Evolutionary conservation across 129 eudicot genomes (phyloP), one percentile per base, ranked within the genome.

Genomic region (Saussurea involucrata): DNA sequence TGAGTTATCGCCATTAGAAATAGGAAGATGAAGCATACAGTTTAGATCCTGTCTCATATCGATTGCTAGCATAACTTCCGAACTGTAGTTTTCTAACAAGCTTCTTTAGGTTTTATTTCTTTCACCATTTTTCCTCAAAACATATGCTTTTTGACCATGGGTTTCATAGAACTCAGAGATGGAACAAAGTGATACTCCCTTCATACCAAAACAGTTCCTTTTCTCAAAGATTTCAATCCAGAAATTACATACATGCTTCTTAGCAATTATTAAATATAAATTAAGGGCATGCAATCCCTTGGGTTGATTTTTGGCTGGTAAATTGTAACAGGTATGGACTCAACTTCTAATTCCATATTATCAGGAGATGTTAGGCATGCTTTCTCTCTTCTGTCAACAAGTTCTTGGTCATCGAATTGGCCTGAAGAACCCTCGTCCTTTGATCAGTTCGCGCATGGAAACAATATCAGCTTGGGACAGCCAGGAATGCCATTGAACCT

Each of bases 321-420:
- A 20, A 13, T 4, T 13, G 74, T 75, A 58, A 33, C 82, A 74
- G 86, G 89, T 44, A 70, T 79, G 71, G 73, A 66, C 20, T 72
- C 72, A 77, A 80, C 49, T 78, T 71, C 82, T 0, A 64, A 71
- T 69, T 46, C 84, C 24, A 66, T 66, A 40, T 21, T 68, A 65
- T 74, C 81, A 8, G 68, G 83, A 66, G 87, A 85, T 64, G 80
- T 80, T 70, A 76, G 80, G 25, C 77, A 81, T 71, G 89, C 92
- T 88, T 81, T 74, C 92, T 88, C 92, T 88, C 92, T 88, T 85
- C 92, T 88, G 92, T 88, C 92, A 88, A 58, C 80, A 49, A 76
- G 78, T 67, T 69, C 87, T 34, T 85, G 89, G 89, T 68, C 87
- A 55, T 80, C 81, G 44, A 71, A 71, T 77, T 83, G 76, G 78